Base-by-base conservation (phyloP, 2,329 filamentous ascomycete species). In the Pestalotiopsis sp. region DNA sequence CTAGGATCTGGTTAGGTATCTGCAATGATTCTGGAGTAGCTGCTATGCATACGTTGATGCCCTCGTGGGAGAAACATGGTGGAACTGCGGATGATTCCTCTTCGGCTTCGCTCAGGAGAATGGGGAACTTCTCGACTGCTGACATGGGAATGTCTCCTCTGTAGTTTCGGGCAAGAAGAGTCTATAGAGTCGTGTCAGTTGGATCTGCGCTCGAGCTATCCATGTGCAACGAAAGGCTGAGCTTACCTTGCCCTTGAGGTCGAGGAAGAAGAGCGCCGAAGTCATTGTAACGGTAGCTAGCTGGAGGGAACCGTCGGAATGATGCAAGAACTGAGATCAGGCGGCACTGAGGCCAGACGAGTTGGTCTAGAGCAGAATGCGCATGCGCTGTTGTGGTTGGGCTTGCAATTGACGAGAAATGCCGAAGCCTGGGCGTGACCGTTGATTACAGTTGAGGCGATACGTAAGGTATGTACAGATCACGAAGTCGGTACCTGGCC, bases 141-240 rank as follows among this genome's bases (percentile, higher is more conserved):
- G 94, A 97, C 96, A 99, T 98, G 82, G 96, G 96, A 73, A 99
- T 97, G 77, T 99, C 96, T 81, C 96, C 96, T 80, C 96, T 90
- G 82, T 99, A 99, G 85, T 99, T 99, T 79, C 96, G 93, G 82
- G 96, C 96, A 78, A 99, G 88, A 76, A 99, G 95, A 86, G 96
- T 98, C 95, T 97, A 67, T 67, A 70, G 36, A 49, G n/a, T 66
- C 36, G 41, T n/a, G 63, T 66, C 17, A 66, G 63, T 49, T 12
- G 20, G 3, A 38, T 20, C 4, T 4, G 61, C n/a, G 23, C 12
- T 23, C n/a, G 39, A n/a, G n/a, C 23, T 45, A 13, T 11, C 27
- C 27, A 62, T 7, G 41, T 25, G 20, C 20, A 25, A n/a, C 36
- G 12, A 17, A 64, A 23, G 9, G 20, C 39, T 49, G 23, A 64